These are phyloP conservation scores for Kuraishia cidri DNA, from an alignment of 805 yeast species.

Conservation along the genomic window DNA sequence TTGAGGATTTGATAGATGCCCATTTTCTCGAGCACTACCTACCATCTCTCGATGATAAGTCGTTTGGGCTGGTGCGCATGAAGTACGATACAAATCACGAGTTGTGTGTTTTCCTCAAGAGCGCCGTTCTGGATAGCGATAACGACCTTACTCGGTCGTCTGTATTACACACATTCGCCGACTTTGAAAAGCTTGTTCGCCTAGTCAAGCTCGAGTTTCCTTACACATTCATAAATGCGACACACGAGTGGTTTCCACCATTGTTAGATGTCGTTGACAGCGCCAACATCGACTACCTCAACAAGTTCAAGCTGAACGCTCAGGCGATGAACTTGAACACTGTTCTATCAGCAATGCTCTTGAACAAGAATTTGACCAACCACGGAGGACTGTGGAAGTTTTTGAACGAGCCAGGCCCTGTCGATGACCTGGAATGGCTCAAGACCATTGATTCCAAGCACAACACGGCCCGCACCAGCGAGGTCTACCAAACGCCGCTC, in stretches of 20 bases:
- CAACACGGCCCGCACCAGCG: neutral
- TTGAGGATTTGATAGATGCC: conserved; percentile 25
- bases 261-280: conserved; percentile 10
- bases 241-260: conserved; percentile 9
- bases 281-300: conserved; percentile 17
- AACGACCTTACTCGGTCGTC: conserved; percentile 5
- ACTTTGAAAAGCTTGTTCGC: conserved; percentile 21
- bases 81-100: conserved; percentile 17
- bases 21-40: conserved; percentile 11
- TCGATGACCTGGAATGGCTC: conserved; percentile 6
- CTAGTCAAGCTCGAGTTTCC: conserved; percentile 27
- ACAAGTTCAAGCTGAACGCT: conserved; percentile 38
- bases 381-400: conserved; percentile 35
- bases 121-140: conserved; percentile 2
- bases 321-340: conserved; percentile 38
- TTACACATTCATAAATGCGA: conserved; percentile 16
- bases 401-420: conserved; percentile 18
- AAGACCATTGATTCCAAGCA: neutral
- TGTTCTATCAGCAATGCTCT: conserved; percentile 31
- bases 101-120: conserved; percentile 15
- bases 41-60: conserved; percentile 11
- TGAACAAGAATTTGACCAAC: conserved; percentile 23
- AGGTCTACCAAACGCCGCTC: too few relatives aligned
- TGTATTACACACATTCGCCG: conserved; percentile 17
- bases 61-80: conserved; percentile 24